A percentile compares a stretch with the other conserved stretches of the same genome.
These are phyloP conservation scores for Fusarium keratoplasticum DNA, from an alignment of 2,329 filamentous ascomycete genomes.

Conservation along the genomic window DNA sequence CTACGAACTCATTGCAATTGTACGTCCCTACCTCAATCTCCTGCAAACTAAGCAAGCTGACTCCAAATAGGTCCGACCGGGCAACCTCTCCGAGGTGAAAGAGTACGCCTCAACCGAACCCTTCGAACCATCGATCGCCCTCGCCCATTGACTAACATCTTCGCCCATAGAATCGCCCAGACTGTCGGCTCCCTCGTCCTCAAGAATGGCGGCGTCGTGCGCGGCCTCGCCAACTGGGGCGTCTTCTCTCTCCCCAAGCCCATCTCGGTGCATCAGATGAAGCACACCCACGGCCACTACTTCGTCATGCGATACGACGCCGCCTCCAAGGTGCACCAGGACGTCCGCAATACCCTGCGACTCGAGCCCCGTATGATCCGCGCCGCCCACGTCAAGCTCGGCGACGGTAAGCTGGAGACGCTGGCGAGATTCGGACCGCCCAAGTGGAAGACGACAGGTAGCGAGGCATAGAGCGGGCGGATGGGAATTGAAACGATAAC, in stretches of 20 bases:
- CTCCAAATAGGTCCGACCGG: constrained; percentile 81
- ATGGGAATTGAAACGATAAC: not conserved
- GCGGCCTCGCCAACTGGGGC: constrained; percentile 96
- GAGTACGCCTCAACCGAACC: constrained; percentile 71
- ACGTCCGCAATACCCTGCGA: constrained; percentile 79
- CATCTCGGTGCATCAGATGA: constrained; percentile 82
- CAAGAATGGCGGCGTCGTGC: constrained; percentile 85
- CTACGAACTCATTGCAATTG: constrained; percentile 97
- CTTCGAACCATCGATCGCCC: not conserved
- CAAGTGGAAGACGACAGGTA: constrained; percentile 58
- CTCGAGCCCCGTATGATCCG: constrained; percentile 93
- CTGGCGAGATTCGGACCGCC: constrained; percentile 62
- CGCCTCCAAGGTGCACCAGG: constrained; percentile 77
- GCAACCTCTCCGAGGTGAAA: constrained; percentile 91
- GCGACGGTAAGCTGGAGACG: constrained; percentile 68
- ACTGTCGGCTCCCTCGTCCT: constrained; percentile 87
- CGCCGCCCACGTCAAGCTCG: constrained; percentile 87
- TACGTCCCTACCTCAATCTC: constrained; percentile 61
- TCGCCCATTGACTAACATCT: constrained; percentile 19
- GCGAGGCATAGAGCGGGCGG: constrained; percentile 42
- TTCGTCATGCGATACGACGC: constrained; percentile 98
- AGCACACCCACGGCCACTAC: constrained; percentile 90
- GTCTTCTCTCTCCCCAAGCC: constrained; percentile 87
- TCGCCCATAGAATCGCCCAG: constrained; percentile 78
- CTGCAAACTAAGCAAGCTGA: constrained; percentile 35